phyloP scores from a whole-genome alignment of 129 eudicot species.

The Saposhnikovia divaricata region DNA sequence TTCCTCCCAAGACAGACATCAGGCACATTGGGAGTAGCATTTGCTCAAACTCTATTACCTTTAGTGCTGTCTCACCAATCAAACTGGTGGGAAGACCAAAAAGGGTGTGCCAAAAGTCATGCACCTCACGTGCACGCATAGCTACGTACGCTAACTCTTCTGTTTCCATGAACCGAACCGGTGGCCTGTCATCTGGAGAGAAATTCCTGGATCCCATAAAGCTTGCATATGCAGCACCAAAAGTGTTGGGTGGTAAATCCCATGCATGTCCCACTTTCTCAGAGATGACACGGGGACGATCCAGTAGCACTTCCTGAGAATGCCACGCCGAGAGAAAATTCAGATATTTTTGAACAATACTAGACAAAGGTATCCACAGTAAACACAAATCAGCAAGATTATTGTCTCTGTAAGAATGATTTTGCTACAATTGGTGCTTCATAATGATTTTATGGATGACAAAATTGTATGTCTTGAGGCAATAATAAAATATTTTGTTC shows the following conservation, averaged over 20 bases:
- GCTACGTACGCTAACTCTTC: slow-evolving; percentile 87
- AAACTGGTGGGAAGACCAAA: slow-evolving; percentile 83
- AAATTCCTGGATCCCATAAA: slow-evolving; percentile 96
- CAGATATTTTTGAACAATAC: background rate
- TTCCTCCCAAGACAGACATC: slow-evolving; percentile 81
- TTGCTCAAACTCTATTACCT: slow-evolving; percentile 90
- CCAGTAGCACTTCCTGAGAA: slow-evolving; percentile 49
- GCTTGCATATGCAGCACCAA: slow-evolving; percentile 91
- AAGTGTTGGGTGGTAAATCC: slow-evolving; percentile 81
- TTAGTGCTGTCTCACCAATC: slow-evolving; percentile 80
- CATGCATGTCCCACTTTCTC: slow-evolving; percentile 73
- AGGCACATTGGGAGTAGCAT: slow-evolving; percentile 89
- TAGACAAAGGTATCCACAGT: background rate
- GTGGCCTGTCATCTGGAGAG: slow-evolving; percentile 92
- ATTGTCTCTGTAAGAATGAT: slow-evolving; percentile 19
- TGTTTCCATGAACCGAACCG: slow-evolving; percentile 92
- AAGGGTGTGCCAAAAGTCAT: slow-evolving; percentile 92
- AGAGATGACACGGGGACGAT: slow-evolving; percentile 81
- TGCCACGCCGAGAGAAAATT: background rate
- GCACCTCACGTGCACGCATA: slow-evolving; percentile 92
- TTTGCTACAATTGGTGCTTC: background rate
- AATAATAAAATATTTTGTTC: background rate
- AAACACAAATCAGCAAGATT: background rate
- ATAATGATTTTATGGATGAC: background rate
- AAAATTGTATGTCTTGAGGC: background rate